Evolutionary conservation across 352 stramenopile species (phyloP).

Genomic region (Bremia lactucae): DNA sequence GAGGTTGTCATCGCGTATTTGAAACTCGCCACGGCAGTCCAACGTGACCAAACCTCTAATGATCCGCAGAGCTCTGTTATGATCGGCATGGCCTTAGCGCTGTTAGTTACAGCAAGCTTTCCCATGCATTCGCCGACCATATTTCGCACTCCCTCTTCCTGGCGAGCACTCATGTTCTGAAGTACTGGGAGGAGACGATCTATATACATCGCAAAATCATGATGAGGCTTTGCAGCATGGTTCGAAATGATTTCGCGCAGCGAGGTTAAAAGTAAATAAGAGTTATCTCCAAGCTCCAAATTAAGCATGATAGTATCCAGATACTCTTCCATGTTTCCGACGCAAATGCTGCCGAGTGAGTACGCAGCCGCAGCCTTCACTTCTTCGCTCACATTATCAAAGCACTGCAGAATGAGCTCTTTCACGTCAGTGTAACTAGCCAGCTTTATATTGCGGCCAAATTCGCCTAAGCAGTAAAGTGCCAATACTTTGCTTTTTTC

Average conservation of each 20-base stretch:
- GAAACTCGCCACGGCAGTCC: constrained; percentile 89
- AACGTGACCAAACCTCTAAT: constrained; percentile 49
- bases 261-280: constrained; percentile 94
- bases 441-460: constrained; percentile 89
- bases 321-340: constrained; percentile 88
- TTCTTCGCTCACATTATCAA: constrained; percentile 85
- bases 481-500: constrained; percentile 83
- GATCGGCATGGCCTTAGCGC: constrained; percentile 79
- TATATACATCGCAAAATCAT: constrained; percentile 68
- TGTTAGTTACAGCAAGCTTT: constrained; percentile 88
- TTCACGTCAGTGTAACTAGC: constrained; percentile 79
- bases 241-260: constrained; percentile 93
- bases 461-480: constrained; percentile 91
- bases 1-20: constrained; percentile 78
- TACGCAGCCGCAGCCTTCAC: constrained; percentile 94
- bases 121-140: constrained; percentile 97
- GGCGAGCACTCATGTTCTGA: constrained; percentile 83
- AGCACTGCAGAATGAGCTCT: constrained; percentile 84
- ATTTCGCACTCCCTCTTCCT: constrained; percentile 93
- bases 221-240: constrained; percentile 60
- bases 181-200: constrained; percentile 91
- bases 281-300: constrained; percentile 85
- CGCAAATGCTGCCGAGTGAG: constrained; percentile 91
- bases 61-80: constrained; percentile 76
- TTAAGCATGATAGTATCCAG: constrained; percentile 89